A percentile compares a stretch with the other conserved stretches of the same genome.
Conservation (phyloP, 768 basidiomycete species). For the Lactarius deliciosus region DNA sequence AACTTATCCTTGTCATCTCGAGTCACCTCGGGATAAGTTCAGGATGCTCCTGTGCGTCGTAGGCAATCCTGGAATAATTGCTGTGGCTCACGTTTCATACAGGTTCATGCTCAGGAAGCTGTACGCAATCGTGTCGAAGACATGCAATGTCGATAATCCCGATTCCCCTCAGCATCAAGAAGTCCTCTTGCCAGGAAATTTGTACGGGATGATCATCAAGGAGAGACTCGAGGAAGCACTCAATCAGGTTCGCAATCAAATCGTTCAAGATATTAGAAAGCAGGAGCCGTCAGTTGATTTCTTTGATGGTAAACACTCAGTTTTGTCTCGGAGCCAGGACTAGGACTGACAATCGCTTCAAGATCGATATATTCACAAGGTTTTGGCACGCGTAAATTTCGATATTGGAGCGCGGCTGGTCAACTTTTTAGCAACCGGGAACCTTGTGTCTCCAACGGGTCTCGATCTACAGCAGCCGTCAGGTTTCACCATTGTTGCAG, state of each 20-base stretch:
- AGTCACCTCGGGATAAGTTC: constrained; percentile 88
- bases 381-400: constrained; percentile 76
- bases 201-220: constrained; percentile 98
- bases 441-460: constrained; percentile 90
- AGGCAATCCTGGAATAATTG: background rate
- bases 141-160: constrained; percentile 92
- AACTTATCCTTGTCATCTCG: constrained; percentile 90
- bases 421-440: constrained; percentile 97
- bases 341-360: constrained; percentile 15
- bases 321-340: background rate
- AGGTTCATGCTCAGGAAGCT: constrained; percentile 98
- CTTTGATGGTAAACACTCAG: constrained; percentile 64
- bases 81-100: constrained; percentile 4
- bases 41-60: constrained; percentile 81
- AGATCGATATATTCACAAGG: constrained; percentile 83
- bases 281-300: constrained; percentile 81
- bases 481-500: constrained; percentile 98
- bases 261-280: constrained; percentile 72
- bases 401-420: constrained; percentile 88
- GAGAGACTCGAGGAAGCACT: constrained; percentile 92
- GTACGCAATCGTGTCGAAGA: constrained; percentile 84
- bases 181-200: constrained; percentile 85
- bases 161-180: constrained; percentile 99
- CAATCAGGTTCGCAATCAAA: constrained; percentile 65
- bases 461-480: constrained; percentile 96